Base-by-base conservation (phyloP, 345 rosid genomes). In the Toxicodendron radicans region DNA sequence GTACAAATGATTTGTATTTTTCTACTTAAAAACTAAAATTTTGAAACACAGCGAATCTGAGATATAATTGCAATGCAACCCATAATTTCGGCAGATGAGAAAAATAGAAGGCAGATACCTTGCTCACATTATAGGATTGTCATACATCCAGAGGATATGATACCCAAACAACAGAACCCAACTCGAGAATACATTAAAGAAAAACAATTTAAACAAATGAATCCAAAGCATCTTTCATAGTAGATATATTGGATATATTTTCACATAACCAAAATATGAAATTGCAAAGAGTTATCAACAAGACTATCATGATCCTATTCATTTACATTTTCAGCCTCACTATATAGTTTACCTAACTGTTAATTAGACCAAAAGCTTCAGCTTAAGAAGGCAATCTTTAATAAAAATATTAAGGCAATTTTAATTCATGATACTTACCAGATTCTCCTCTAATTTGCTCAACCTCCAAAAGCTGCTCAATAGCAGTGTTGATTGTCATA, bases 381-480 rank as follows among this genome's bases (percentile, higher is more conserved):
- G 13, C 70, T 46, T 5, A 27, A 11, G 41, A 10, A 9, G 16
- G 13, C 21, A 35, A 35, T 35, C 38, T 35, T 35, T 35, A 35
- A 35, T 35, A 35, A 35, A 35, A 35, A 35, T 35, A 35, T 35
- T 35, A 41, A 71, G 27, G 32, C 38, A 27, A 45, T 63, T 43
- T 32, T 68, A 71, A 24, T 53, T 58, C 35, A 18, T 48, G 68
- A 32, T 49, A 17, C 88, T 78, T 78, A 89, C 94, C 92, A 65
- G 84, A 82, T 59, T 84, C 89, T 73, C 88, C 91, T 9, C 64
- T 86, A 64, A 62, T 82, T 43, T 82, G 83, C 82, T 86, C 93
- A 78, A 93, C 92, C 81, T 96, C 97, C 72, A 93, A 77, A 14
- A 96, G 94, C 85, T 96, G 99, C 75, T 96, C 95, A 8, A 90